Evolutionary conservation across 257 asterid species (phyloP), one percentile per base, ranked within the genome.

Genomic region (Solanum phureja): DNA sequence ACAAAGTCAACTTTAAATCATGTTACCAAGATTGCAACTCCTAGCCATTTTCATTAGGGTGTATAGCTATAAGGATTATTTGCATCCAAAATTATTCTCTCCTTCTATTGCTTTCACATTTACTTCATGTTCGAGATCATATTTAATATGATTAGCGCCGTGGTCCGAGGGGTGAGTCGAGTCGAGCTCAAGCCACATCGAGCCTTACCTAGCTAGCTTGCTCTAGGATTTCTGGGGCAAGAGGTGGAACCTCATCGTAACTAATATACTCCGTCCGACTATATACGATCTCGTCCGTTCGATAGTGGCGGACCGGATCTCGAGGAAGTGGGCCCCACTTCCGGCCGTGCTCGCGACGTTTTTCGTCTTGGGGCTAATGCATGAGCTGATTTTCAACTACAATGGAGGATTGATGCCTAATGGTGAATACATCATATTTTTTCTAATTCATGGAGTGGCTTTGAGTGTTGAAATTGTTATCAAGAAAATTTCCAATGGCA

Each of bases 201-300:
- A 92, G 14, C 96, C 95, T 2, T 91, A 92, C 73, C 35, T 91
- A 4, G 69, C 95, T 27, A 93, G 94, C 0, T 94, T 95, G 0
- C 87, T 94, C 3, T 95, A 93, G 64, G 95, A 94, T 87, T 94
- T 94, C 66, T 94, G 96, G 95, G 96, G 95, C 1, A 89, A 88
- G 44, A 89, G 96, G 37, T 94, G 98, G 95, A 94, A 94, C 85
- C 60, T 93, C 23, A 90, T 90, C 92, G 94, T 92, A 0, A 68
- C 98, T 0, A 93, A 93, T 11, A 90, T 90, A 74, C 58, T 94
- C 0, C 90, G 91, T 4, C 89, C 91, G 1, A 92, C 94, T 0
- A 85, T 94, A 0, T 93, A 88, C 8, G 35, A 31, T 33, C 95
- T 94, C 0, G 87, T 91, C 7, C 44, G 89, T 8, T 34, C 86